Percentiles rank a stretch among this genome's conserved stretches.
phyloP scores from a whole-genome alignment of 495 filamentous ascomycete species.

The Staphylotrichum longicolle region DNA sequence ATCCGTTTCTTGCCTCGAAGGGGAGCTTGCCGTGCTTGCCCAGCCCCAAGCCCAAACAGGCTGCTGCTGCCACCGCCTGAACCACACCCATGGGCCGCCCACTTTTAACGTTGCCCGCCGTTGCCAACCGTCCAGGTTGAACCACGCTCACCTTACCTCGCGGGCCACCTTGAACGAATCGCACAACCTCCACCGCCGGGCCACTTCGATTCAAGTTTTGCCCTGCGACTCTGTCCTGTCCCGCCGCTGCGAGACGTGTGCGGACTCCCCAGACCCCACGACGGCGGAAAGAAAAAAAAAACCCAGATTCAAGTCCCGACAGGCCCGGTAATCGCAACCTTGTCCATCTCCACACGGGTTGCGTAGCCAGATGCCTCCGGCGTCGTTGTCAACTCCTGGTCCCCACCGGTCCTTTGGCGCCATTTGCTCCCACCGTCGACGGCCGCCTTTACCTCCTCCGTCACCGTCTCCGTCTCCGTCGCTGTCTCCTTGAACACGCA shows the following conservation, averaged over 20 bases:
- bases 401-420: constrained; percentile 6
- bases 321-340: not conserved
- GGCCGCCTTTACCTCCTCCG: not conserved
- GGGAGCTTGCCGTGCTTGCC: not conserved
- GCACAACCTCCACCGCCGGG: not conserved
- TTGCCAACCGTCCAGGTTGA: constrained; percentile 3
- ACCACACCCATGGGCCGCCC: not conserved
- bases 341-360: not conserved
- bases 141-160: not conserved
- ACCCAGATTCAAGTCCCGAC: not conserved
- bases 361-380: constrained; percentile 4
- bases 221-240: no score
- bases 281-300: not conserved
- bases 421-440: constrained; percentile 3
- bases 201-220: no score
- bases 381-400: constrained; percentile 1
- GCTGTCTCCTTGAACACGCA: not conserved
- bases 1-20: not conserved
- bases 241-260: no score
- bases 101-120: not conserved
- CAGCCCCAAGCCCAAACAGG: not conserved
- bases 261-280: not conserved
- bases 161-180: not conserved
- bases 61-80: no score
- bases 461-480: not conserved